phyloP scores from a whole-genome alignment of 2,329 filamentous ascomycete species.

The Exophiala calicioides region DNA sequence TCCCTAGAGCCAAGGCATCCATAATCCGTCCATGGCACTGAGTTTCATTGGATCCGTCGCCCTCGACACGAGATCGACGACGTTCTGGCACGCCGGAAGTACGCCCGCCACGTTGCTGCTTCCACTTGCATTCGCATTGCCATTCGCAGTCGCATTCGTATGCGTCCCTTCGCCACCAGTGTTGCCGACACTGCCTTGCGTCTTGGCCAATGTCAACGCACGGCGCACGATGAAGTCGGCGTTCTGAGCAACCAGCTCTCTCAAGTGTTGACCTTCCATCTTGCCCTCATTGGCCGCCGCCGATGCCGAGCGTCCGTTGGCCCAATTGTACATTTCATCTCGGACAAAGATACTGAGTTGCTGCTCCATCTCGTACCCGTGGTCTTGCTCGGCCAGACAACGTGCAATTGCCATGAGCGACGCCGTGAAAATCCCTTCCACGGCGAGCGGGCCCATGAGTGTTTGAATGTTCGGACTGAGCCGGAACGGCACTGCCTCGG shows the following conservation, averaged over 20 bases:
- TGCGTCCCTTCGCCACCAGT: conserved; percentile 2
- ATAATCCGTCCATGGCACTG: conserved; percentile 84
- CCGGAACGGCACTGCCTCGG: conserved; percentile 94
- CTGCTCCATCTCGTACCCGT: conserved; percentile 77
- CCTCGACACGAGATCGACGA: conserved; percentile 89
- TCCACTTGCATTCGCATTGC: conserved; percentile 3
- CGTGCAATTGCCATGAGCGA: conserved; percentile 95
- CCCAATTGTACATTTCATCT: conserved; percentile 98
- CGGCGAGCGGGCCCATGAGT: conserved; percentile 91
- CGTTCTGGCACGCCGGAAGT: conserved; percentile 92
- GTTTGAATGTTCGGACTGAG: conserved; percentile 95
- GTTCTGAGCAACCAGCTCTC: conserved; percentile 81
- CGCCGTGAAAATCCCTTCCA: conserved; percentile 94
- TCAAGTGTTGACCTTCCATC: conserved; percentile 67
- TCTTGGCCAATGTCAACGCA: conserved; percentile 77
- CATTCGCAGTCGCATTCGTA: background rate
- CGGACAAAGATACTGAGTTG: conserved; percentile 92
- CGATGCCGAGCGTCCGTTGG: conserved; percentile 58
- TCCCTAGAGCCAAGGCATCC: conserved; percentile 87
- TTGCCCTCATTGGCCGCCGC: conserved; percentile 34
- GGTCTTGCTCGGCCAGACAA: conserved; percentile 82
- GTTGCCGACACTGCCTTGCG: conserved; percentile 36
- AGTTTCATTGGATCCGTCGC: conserved; percentile 90
- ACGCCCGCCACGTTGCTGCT: conserved; percentile 52
- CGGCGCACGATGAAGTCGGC: conserved; percentile 90